A percentile compares a stretch with the other conserved stretches of the same genome.
Conservation (phyloP, 176 grass and related monocot species). For the Zoysia japonica region DNA sequence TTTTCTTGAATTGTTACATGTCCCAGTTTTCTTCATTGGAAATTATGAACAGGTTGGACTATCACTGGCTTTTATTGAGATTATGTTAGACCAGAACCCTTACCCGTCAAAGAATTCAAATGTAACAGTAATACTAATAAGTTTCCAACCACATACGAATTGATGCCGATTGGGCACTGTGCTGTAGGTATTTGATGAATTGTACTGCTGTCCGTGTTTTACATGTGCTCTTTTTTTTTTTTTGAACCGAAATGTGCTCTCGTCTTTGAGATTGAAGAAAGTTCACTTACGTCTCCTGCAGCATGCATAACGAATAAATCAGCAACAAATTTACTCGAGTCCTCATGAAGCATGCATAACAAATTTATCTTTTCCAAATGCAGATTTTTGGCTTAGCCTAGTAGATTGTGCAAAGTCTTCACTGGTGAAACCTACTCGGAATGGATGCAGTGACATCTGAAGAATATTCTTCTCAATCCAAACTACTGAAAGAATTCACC, state of each 20-base stretch:
- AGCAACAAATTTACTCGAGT: background rate
- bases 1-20: slow-evolving; percentile 8
- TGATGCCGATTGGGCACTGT: background rate
- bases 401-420: background rate
- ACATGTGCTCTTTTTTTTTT: no score
- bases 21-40: slow-evolving; percentile 1
- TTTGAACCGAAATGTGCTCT: background rate
- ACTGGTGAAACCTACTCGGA: slow-evolving; percentile 5
- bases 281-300: background rate
- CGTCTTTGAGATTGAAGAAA: background rate
- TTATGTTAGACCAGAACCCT: background rate
- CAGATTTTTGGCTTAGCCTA: slow-evolving; percentile 16
- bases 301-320: background rate
- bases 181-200: background rate
- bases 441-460: slow-evolving; percentile 46
- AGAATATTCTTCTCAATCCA: slow-evolving; percentile 54
- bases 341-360: background rate
- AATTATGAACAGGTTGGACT: background rate
- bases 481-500: slow-evolving; percentile 61
- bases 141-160: background rate
- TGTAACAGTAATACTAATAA: background rate
- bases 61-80: background rate
- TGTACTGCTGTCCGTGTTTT: background rate
- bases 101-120: background rate
- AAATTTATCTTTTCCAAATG: slow-evolving; percentile 20